These are phyloP conservation scores for Helichrysum umbraculigerum DNA, from an alignment of 129 eudicot species.

Conservation along the genomic window DNA sequence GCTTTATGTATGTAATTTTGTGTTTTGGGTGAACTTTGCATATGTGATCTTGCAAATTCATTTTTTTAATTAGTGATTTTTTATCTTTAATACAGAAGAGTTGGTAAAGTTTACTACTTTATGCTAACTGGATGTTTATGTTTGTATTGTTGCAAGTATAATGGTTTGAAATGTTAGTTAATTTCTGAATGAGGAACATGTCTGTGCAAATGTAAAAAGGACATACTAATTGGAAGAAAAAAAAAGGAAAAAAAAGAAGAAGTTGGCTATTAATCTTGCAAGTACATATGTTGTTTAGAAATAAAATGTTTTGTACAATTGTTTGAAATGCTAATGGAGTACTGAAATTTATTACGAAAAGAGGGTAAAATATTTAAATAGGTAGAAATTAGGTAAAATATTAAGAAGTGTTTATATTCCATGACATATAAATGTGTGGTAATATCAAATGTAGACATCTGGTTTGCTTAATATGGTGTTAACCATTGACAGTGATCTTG, in stretches of 20 bases:
- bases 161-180: not conserved
- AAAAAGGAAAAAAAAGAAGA: not conserved
- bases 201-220: not conserved
- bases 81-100: not conserved
- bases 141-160: not conserved
- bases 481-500: conserved; percentile 42
- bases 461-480: conserved; percentile 11
- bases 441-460: conserved; percentile 19
- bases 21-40: not conserved
- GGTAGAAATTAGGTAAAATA: not conserved
- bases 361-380: not conserved
- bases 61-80: not conserved
- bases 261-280: not conserved
- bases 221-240: not conserved
- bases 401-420: not conserved
- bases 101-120: not conserved
- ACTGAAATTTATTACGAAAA: not conserved
- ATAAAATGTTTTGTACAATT: not conserved
- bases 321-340: not conserved
- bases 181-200: not conserved
- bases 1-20: not conserved
- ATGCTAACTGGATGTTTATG: not conserved
- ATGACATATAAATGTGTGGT: conserved; percentile 1
- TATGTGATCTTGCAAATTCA: not conserved
- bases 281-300: not conserved